Conservation (phyloP, 148 eudicot species). For the Selenicereus undatus region DNA sequence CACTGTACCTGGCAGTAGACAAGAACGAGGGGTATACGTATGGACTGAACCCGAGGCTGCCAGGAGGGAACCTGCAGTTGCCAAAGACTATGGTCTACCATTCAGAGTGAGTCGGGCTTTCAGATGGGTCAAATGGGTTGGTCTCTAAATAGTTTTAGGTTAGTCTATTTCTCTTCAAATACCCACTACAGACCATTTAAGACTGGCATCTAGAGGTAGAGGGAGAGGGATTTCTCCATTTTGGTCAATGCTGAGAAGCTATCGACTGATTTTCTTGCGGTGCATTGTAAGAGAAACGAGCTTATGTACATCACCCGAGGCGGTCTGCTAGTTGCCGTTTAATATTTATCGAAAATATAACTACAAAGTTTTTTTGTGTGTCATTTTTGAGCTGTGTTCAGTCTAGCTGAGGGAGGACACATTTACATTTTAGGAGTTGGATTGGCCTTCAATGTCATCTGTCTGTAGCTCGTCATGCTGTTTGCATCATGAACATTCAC, state of each 20-base stretch:
- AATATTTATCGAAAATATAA: constrained; percentile 9
- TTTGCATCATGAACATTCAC: too few relatives aligned
- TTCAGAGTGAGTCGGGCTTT: constrained; percentile 71
- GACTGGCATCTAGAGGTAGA: neutral
- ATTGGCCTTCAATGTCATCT: neutral
- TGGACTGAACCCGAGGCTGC: constrained; percentile 93
- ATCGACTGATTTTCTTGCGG: neutral
- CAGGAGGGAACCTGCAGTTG: constrained; percentile 80
- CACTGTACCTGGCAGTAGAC: constrained; percentile 87
- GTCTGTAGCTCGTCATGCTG: too few relatives aligned
- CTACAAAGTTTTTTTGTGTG: constrained; percentile 15
- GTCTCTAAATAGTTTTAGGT: constrained; percentile 37
- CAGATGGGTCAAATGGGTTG: constrained; percentile 98
- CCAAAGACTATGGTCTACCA: constrained; percentile 78
- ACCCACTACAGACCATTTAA: neutral
- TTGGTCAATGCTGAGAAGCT: neutral
- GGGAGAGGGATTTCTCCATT: neutral
- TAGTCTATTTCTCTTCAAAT: neutral
- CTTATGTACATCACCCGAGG: constrained; percentile 22
- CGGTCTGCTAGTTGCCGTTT: constrained; percentile 4
- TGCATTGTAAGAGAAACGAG: constrained; percentile 13
- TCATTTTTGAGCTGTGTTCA: neutral
- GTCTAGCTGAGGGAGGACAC: neutral
- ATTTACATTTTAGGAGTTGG: neutral
- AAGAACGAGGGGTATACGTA: constrained; percentile 87